A percentile compares a stretch with the other conserved stretches of the same genome.
Conservation (phyloP, 2,329 filamentous ascomycete species). For the Polychaeton citri region DNA sequence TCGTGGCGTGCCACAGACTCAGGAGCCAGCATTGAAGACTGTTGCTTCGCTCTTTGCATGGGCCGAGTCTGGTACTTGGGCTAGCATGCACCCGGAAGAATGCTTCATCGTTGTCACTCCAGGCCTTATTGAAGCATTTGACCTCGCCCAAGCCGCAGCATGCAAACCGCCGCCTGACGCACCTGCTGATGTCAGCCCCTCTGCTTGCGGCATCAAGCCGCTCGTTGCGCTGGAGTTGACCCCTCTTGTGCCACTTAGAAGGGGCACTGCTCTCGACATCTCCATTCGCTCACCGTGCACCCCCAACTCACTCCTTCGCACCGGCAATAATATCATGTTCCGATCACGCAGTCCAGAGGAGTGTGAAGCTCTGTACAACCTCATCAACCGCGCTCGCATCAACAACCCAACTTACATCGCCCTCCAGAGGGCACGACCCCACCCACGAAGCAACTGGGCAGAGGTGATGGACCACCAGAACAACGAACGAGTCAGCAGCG, state of each 20-base stretch:
- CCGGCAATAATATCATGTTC: conserved; percentile 75
- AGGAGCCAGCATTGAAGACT: conserved; percentile 39
- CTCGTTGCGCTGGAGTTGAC: conserved; percentile 71
- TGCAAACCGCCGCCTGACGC: conserved; percentile 17
- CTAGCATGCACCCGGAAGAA: conserved; percentile 46
- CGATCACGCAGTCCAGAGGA: conserved; percentile 64
- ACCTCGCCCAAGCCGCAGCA: conserved; percentile 37
- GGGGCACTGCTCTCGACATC: conserved; percentile 85
- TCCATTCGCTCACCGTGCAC: conserved; percentile 83
- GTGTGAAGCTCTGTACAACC: conserved; percentile 67
- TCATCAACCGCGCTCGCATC: conserved; percentile 79
- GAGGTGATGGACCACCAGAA: conserved; percentile 40
- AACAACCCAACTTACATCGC: conserved; percentile 84
- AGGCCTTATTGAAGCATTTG: conserved; percentile 51
- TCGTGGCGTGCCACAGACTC: conserved; percentile 34
- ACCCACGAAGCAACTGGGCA: conserved; percentile 33
- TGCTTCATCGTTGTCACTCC: conserved; percentile 50
- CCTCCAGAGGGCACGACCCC: conserved; percentile 56
- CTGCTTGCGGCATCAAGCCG: conserved; percentile 30
- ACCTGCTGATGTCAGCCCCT: conserved; percentile 25
- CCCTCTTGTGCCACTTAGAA: conserved; percentile 75
- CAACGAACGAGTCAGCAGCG: conserved; percentile 28
- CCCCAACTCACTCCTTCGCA: conserved; percentile 53
- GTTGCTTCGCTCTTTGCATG: conserved; percentile 50
- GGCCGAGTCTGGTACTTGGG: conserved; percentile 51